Evolutionary conservation across 306 rosid species (phyloP).

Genomic region (Hippophae rhamnoides): DNA sequence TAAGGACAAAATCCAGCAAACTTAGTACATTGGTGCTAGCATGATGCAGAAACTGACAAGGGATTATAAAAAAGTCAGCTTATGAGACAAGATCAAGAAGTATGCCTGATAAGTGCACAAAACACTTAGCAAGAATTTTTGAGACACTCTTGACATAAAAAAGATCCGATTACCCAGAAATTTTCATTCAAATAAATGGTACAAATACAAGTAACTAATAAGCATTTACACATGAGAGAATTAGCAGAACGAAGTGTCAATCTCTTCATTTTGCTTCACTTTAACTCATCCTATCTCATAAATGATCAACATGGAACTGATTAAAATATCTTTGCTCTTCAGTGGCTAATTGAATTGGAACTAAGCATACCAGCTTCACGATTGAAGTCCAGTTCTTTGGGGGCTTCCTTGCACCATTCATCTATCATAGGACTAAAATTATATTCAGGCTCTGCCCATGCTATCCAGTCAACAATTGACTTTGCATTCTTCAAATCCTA

Average conservation of each 20-base stretch:
- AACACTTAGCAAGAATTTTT: no score
- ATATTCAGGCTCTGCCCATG: slow-evolving; percentile 95
- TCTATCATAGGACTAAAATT: slow-evolving; percentile 92
- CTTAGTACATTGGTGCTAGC: background rate
- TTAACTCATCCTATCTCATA: background rate
- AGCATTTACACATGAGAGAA: no score
- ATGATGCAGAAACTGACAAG: background rate
- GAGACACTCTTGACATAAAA: no score
- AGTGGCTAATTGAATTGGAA: slow-evolving; percentile 15
- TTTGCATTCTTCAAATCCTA: slow-evolving; percentile 97
- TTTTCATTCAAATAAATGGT: no score
- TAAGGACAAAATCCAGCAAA: slow-evolving; percentile 5
- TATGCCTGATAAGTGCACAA: background rate
- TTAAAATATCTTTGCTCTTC: background rate
- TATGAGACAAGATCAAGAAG: background rate
- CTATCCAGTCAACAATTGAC: slow-evolving; percentile 91
- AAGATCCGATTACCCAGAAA: no score
- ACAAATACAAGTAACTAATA: no score
- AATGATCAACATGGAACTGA: background rate
- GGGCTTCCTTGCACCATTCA: slow-evolving; percentile 99
- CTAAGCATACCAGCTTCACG: slow-evolving; percentile 71
- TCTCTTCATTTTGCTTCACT: slow-evolving; percentile 2
- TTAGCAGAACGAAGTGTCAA: no score
- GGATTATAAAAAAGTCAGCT: background rate
- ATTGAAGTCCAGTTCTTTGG: slow-evolving; percentile 92